Evolutionary conservation across 2,329 filamentous ascomycete genomes (phyloP), one percentile per base, ranked within the genome.

Genomic region (Neopestalotiopsis rosae): DNA sequence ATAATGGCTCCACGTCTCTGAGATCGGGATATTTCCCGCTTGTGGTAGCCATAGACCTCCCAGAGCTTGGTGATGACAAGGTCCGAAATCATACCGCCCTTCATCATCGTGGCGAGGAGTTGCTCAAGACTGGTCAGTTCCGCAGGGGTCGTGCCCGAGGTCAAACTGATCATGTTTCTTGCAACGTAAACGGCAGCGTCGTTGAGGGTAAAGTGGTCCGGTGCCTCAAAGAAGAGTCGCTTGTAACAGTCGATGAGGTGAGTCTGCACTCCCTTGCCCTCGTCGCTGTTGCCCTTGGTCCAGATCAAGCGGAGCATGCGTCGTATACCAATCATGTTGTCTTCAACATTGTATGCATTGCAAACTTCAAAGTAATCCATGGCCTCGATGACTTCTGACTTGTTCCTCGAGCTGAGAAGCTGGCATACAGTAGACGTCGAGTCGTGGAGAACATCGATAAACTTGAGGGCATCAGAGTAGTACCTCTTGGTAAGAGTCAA

Each of bases 211-310:
- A 97, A 98, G 4, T 91, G 91, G 70, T 94, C 94, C 0, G 96
- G 96, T 0, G 97, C 95, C 77, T 97, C 94, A 75, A 99, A 99
- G 82, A 98, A 99, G 0, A 99, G 88, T 24, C 94, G 91, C 78
- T 93, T 96, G 84, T 99, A 99, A 80, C 94, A 97, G 74, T 99
- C 96, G 73, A 99, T 97, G 38, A 99, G 87, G 80, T 99, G 96
- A 2, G 93, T 93, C 79, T 99, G 97, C 2, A 99, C 95, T 68
- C 96, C 96, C 82, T 98, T 99, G 75, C 97, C 96, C 85, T 99
- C 97, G 76, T 99, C 96, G 75, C 94, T 98, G 82, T 98, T 99
- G 74, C 96, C 95, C 82, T 99, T 99, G 72, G 96, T 99, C 96
- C 96, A 99, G 79, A 99, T 99, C 24, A 99, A 86, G 66, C 95